Conservation (phyloP, 2,329 filamentous ascomycete genomes). For the Coniochaeta sp. region DNA sequence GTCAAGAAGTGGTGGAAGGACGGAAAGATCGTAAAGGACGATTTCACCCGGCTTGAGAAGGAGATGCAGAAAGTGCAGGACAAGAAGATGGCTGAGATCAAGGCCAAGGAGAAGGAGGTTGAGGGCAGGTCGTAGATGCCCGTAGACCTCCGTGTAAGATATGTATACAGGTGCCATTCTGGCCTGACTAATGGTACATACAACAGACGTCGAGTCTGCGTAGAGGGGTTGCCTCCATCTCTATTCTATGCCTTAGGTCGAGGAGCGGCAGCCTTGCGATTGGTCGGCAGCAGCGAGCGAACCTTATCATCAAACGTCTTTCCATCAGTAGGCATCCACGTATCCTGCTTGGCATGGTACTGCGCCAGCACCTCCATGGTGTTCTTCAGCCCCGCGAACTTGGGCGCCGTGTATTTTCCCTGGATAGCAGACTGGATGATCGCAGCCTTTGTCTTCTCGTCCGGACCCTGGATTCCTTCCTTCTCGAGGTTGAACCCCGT, state of each 20-base stretch:
- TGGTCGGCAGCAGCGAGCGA: constrained; percentile 16
- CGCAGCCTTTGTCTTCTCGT: constrained; percentile 18
- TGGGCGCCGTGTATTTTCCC: constrained; percentile 26
- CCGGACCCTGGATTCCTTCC: constrained; percentile 11
- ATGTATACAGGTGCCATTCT: not conserved
- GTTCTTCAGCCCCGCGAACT: constrained; percentile 19
- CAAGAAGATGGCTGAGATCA: constrained; percentile 44
- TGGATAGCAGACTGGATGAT: constrained; percentile 27
- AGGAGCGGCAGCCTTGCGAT: constrained; percentile 3
- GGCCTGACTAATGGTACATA: not conserved
- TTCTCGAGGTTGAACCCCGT: not conserved
- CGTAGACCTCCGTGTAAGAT: not conserved
- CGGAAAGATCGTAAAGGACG: constrained; percentile 33
- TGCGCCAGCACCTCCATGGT: constrained; percentile 21
- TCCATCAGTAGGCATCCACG: constrained; percentile 17
- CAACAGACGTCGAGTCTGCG: constrained; percentile 1
- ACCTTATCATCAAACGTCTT: constrained; percentile 21
- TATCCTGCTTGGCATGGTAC: constrained; percentile 26
- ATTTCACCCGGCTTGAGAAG: constrained; percentile 29
- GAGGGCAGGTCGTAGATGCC: not conserved
- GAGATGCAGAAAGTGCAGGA: constrained; percentile 44
- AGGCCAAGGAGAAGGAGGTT: constrained; percentile 39
- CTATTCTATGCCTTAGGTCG: constrained; percentile 5
- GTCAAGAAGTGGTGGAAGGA: constrained; percentile 42
- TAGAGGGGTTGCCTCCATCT: not conserved